Evolutionary conservation across 108 stramenopile genomes (phyloP), one percentile per base, ranked within the genome.

Genomic region (Halocafeteria seosinensis): DNA sequence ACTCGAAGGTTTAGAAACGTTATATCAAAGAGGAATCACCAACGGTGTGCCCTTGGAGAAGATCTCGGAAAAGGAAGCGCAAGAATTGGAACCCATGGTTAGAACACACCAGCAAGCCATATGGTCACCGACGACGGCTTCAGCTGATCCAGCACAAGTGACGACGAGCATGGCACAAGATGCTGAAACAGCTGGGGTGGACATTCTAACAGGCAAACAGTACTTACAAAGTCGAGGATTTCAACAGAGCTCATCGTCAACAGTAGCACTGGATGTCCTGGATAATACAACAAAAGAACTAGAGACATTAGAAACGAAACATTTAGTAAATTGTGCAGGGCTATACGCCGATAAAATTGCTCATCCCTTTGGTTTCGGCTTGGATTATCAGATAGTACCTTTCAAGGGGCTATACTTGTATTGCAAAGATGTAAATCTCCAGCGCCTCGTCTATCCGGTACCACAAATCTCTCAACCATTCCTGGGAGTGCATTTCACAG

Each of bases 401-500:
- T 59, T 59, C 57, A 59, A 59, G 57, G 57, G 57, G 2, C n/a
- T 59, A 21, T 59, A 59, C 57, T 13, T 59, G 27, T 25, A 59
- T 13, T 59, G 57, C 57, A 9, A 6, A 27, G 5, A 2, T 35
- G 17, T 59, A 13, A 33, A 33, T 2, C 57, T 59, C 13, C 6
- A 2, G 21, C 17, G 57, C 1, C 57, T 59, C 57, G 25, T 59
- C 11, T 59, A 59, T 35, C 57, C 57, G 34, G 57, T 59, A 13
- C 57, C 57, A 2, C 13, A 59, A 12, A 33, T 59, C 34, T 21
- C 21, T 11, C 2, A 8, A 11, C 57, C 57, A 12, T 59, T 59
- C 57, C 57, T 59, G 4, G 57, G 57, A 35, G 57, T 59, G 57
- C 57, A 59, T 35, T 59, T 59, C n/a, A 59, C 57, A 12, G 57